These are phyloP conservation scores for Mycena floridula DNA, from an alignment of 768 basidiomycete genomes.

Conservation along the genomic window DNA sequence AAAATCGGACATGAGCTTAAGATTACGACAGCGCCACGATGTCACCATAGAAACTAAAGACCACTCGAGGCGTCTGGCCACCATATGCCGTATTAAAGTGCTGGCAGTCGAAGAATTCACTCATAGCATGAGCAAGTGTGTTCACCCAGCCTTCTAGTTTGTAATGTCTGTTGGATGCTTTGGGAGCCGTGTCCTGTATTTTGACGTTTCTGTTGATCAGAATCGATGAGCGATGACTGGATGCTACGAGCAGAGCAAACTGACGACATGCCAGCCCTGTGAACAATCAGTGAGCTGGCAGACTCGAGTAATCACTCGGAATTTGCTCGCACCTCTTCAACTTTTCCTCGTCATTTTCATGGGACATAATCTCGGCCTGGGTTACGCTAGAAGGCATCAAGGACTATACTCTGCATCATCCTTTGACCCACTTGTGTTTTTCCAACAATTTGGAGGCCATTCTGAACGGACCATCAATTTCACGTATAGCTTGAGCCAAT, in stretches of 20 bases:
- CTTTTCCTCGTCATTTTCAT: constrained; percentile 16
- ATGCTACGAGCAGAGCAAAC: not conserved
- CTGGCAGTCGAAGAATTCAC: constrained; percentile 19
- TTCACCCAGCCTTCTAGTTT: not conserved
- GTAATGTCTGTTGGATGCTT: too few species aligned
- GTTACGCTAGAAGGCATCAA: constrained; percentile 12
- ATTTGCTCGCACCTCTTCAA: constrained; percentile 13
- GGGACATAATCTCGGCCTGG: constrained; percentile 21
- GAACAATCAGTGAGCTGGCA: not conserved
- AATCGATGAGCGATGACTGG: not conserved
- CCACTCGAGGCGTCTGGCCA: constrained; percentile 4
- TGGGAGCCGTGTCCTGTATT: not conserved
- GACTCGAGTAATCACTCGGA: not conserved
- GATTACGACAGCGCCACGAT: not conserved
- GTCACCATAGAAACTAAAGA: constrained; percentile 18
- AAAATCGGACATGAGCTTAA: not conserved
- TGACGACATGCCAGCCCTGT: not conserved
- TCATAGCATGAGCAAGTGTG: constrained; percentile 12
- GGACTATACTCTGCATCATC: not conserved
- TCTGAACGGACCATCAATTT: constrained; percentile 1
- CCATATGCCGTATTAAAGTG: constrained; percentile 12
- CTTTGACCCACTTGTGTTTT: constrained; percentile 15
- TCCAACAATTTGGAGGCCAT: constrained; percentile 19
- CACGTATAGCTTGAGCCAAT: not conserved
- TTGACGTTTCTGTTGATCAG: not conserved